Conservation (phyloP, 345 rosid genomes). For the Viola odorata region DNA sequence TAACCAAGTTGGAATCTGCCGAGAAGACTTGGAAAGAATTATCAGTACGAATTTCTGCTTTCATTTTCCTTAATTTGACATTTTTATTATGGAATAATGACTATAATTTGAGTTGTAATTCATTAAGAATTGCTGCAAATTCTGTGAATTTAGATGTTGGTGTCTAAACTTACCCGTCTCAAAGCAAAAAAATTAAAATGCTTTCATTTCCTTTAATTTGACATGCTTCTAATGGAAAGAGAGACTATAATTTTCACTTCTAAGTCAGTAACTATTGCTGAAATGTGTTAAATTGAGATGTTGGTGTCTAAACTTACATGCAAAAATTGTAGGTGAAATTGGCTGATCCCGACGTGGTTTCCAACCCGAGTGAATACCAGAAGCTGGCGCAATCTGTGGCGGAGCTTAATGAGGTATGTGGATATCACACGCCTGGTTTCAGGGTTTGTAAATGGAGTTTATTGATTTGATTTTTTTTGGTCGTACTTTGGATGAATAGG, state of each 20-base stretch:
- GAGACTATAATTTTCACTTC: too few species aligned
- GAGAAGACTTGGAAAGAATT: conserved; percentile 95
- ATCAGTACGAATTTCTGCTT: conserved; percentile 43
- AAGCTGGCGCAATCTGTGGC: conserved; percentile 81
- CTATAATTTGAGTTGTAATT: too few species aligned
- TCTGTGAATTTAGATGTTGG: not conserved
- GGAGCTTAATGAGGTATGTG: conserved; percentile 80
- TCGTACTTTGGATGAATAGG: conserved; percentile 34
- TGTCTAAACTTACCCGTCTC: not conserved
- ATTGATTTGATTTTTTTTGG: not conserved
- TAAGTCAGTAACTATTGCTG: too few species aligned
- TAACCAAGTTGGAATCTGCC: conserved; percentile 81
- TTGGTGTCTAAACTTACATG: not conserved
- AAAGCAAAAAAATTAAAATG: too few species aligned
- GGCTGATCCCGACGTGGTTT: conserved; percentile 84
- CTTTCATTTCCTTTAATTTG: too few species aligned
- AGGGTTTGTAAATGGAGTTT: not conserved
- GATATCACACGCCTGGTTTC: conserved; percentile 4
- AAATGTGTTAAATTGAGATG: not conserved
- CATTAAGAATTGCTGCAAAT: too few species aligned
- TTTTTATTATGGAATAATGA: too few species aligned
- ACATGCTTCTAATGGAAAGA: too few species aligned
- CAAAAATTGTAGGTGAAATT: conserved; percentile 54
- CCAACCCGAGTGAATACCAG: conserved; percentile 75
- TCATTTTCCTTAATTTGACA: too few species aligned